phyloP scores from a whole-genome alignment of 2,329 filamentous ascomycete species.

The Sporothrix euskadiensis region DNA sequence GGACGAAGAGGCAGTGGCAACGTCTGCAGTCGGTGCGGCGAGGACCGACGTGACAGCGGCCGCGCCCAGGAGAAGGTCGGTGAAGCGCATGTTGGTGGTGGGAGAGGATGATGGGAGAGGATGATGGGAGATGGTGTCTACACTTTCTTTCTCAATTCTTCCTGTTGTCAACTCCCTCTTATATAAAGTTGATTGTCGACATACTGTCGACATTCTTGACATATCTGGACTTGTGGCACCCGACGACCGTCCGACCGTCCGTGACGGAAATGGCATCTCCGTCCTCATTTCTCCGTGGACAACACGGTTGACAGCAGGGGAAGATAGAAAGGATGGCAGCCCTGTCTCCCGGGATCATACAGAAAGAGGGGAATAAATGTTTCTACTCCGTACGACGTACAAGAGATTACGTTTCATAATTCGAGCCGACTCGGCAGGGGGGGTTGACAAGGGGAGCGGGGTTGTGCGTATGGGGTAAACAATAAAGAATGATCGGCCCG shows the following conservation, averaged over 20 bases:
- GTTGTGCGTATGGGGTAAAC: neutral
- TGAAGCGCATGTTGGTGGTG: slow-evolving; percentile 39
- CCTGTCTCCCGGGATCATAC: neutral
- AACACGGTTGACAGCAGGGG: neutral
- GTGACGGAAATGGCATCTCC: slow-evolving; percentile 21
- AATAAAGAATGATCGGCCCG: neutral
- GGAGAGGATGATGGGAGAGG: neutral
- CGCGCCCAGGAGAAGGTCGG: slow-evolving; percentile 39
- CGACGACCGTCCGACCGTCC: neutral
- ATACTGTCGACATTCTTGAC: neutral
- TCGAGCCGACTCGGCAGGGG: slow-evolving; percentile 22
- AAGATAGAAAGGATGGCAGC: neutral
- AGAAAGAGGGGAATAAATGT: neutral
- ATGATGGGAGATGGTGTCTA: neutral
- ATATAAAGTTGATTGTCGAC: slow-evolving; percentile 12
- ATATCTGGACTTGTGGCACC: neutral
- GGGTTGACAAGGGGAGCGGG: too few species aligned
- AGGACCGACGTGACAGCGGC: slow-evolving; percentile 38
- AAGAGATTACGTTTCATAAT: neutral
- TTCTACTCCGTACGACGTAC: neutral
- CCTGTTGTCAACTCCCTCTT: neutral
- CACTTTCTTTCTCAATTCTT: neutral
- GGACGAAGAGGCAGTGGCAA: slow-evolving; percentile 34
- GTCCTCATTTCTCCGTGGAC: slow-evolving; percentile 20
- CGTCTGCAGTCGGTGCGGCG: slow-evolving; percentile 36